Evolutionary conservation across 768 basidiomycete species (phyloP).

Genomic region (Leccinum olivaceopallidum): DNA sequence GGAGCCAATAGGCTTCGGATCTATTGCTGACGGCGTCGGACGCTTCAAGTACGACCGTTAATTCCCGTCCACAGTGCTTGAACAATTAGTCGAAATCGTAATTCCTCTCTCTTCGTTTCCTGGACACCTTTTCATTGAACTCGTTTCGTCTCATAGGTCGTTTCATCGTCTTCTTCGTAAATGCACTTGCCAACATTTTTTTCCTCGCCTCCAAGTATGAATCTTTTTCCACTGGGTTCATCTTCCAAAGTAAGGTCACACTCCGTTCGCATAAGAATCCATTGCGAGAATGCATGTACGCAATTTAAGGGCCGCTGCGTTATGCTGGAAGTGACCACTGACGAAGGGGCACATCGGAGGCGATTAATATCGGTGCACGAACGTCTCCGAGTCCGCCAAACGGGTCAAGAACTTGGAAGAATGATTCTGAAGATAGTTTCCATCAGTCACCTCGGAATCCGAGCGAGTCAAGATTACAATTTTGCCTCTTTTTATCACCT

Average conservation of each 20-base stretch:
- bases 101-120: background rate
- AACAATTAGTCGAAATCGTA: background rate
- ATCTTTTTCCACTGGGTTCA: background rate
- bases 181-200: background rate
- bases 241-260: background rate
- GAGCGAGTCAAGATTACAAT: background rate
- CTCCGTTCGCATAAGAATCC: too few species aligned
- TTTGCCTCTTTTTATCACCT: background rate
- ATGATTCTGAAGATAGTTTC: background rate
- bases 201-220: background rate
- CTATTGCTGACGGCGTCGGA: background rate
- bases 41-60: background rate
- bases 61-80: background rate
- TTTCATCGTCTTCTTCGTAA: conserved; percentile 1
- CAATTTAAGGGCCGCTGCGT: background rate
- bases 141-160: background rate
- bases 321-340: background rate
- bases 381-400: too few species aligned
- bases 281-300: background rate
- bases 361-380: too few species aligned
- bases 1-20: background rate
- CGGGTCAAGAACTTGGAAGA: too few species aligned
- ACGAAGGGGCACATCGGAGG: background rate
- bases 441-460: background rate
- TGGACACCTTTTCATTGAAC: background rate